Evolutionary conservation across 192 early-diverging fungal genomes (phyloP).

Genomic region (Helicostylum pulchrum): DNA sequence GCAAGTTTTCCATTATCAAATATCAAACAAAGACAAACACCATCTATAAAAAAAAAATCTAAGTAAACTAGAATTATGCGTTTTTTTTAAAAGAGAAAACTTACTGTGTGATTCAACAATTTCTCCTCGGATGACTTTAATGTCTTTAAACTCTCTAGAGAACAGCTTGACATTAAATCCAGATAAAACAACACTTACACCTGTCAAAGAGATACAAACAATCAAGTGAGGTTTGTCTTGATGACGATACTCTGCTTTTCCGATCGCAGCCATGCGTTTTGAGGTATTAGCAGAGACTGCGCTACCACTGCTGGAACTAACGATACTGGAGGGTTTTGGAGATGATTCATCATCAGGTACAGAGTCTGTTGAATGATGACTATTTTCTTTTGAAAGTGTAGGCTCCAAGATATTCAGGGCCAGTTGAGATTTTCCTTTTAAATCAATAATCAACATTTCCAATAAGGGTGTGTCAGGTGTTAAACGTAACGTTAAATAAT

Average conservation of each 20-base stretch:
- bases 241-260: slow-evolving; percentile 14
- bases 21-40: slow-evolving; percentile 14
- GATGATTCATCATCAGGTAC: background rate
- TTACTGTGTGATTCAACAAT: slow-evolving; percentile 14
- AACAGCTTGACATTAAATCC: slow-evolving; percentile 26
- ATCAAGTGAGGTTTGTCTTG: slow-evolving; percentile 30
- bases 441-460: slow-evolving; percentile 15
- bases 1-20: slow-evolving; percentile 17
- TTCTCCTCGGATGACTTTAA: slow-evolving; percentile 14
- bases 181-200: slow-evolving; percentile 9
- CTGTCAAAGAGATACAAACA: slow-evolving; percentile 10
- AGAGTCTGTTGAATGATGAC: background rate
- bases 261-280: slow-evolving; percentile 6
- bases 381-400: background rate
- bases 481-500: background rate
- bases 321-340: background rate
- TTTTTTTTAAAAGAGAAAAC: background rate
- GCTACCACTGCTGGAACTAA: background rate
- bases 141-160: slow-evolving; percentile 4
- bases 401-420: background rate
- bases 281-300: background rate
- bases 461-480: background rate
- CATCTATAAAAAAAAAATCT: slow-evolving; percentile 4
- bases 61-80: background rate
- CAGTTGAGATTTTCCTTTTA: slow-evolving; percentile 15